Base-by-base conservation (phyloP, 2,329 filamentous ascomycete species). In the Diaporthe destruens region DNA sequence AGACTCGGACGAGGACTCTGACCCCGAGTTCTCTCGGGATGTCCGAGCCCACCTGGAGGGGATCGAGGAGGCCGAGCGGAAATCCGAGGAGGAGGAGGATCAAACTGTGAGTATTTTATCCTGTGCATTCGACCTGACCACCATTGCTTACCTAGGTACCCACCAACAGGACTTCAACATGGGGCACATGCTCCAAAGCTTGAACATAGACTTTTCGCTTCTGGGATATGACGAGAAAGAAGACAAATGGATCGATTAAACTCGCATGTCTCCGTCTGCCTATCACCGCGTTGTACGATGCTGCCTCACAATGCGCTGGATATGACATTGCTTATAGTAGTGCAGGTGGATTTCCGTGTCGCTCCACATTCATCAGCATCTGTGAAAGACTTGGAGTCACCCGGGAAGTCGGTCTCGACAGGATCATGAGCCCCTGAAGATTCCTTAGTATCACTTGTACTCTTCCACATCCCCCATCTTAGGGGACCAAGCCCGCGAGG, bases 151-250 rank as follows among this genome's bases (percentile, higher is more conserved):
- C 57, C 39, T 7, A 2, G 36, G 36, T 39, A 39, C 36, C 12
- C 36, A 2, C 25, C 32, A 11, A 47, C 51, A 74, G 73, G 71
- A 59, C 1, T 74, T 74, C 44, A 72, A 65, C 23, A 68, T 74
- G 71, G 61, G 49, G 0, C 44, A 68, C 8, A 74, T 74, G 73
- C 73, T 74, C 47, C 73, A 25, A 1, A 74, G 73, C 34, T 25
- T 74, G 59, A 72, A 74, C 34, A 69, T 74, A 49, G 73, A 74
- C 44, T 65, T 42, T 16, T 29, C 54, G 1, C 67, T 74, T 12
- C 36, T 74, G 42, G 73, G 71, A 9, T 74, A 74, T 25, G 71
- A 74, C 16, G 70, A 69, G 23, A 59, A 32, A 57, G 72, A 72
- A 68, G 72, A 72, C 20, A 72, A 63, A 70, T 74, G 72, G 72